phyloP scores from a whole-genome alignment of 78 protist genomes.

The Dictyostelium purpureum region DNA sequence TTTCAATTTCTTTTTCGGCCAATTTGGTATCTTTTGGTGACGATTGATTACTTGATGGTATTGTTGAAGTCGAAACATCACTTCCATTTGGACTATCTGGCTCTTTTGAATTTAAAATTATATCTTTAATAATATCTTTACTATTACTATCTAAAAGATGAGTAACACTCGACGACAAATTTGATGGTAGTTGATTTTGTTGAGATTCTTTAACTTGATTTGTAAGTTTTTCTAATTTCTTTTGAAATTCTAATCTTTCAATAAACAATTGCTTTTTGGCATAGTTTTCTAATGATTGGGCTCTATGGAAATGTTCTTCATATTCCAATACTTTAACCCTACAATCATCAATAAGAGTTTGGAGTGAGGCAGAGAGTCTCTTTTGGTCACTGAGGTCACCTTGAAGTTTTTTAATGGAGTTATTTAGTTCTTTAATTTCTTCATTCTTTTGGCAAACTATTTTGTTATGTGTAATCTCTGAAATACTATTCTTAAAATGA shows the following conservation, averaged over 20 bases:
- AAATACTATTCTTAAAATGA: background rate
- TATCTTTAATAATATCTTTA: background rate
- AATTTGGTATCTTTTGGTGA: background rate
- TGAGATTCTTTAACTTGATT: background rate
- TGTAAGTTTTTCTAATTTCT: background rate
- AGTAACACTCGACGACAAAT: background rate
- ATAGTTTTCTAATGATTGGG: conserved; percentile 11
- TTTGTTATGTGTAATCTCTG: background rate
- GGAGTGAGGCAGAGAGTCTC: background rate
- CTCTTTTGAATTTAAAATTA: background rate
- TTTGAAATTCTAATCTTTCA: conserved; percentile 35
- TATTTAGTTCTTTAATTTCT: conserved; percentile 2
- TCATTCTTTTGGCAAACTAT: background rate
- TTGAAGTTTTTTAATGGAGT: background rate
- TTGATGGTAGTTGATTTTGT: background rate
- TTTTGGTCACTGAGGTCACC: background rate
- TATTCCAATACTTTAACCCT: background rate
- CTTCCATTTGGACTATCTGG: background rate
- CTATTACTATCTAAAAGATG: background rate
- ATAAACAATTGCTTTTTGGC: background rate
- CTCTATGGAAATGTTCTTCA: conserved; percentile 42
- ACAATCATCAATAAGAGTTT: conserved; percentile 16
- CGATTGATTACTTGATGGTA: background rate
- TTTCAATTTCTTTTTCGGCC: background rate
- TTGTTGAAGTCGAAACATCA: background rate